Evolutionary conservation across 345 rosid species (phyloP).

Genomic region (Lepidium aucheri): DNA sequence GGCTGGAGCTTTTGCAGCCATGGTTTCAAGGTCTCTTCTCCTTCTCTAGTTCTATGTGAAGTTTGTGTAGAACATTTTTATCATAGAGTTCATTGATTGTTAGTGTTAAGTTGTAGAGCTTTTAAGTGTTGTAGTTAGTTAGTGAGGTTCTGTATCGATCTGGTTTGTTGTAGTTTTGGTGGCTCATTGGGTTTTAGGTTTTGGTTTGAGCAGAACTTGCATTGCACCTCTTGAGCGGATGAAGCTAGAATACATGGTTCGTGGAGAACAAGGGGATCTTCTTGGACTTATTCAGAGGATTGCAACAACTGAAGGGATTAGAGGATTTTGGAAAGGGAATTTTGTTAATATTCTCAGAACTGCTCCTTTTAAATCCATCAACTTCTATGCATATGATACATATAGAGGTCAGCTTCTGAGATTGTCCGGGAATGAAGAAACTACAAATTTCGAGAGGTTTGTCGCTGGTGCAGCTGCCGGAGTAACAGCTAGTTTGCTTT

Average conservation of each 20-base stretch:
- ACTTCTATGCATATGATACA: conserved; percentile 67
- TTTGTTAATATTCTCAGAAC: conserved; percentile 61
- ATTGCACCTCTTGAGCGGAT: conserved; percentile 75
- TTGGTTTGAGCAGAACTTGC: conserved; percentile 49
- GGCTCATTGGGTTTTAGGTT: conserved; percentile 25
- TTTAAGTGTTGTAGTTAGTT: background rate
- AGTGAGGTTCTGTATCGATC: background rate
- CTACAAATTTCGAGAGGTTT: conserved; percentile 62
- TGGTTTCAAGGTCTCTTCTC: conserved; percentile 59
- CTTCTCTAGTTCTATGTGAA: background rate
- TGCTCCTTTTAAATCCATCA: conserved; percentile 72
- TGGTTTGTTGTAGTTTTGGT: conserved; percentile 15
- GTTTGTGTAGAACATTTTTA: background rate
- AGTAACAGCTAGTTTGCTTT: conserved; percentile 58
- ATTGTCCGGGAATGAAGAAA: conserved; percentile 49
- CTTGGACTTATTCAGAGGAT: conserved; percentile 44
- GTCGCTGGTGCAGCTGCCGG: conserved; percentile 80
- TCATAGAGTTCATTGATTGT: background rate
- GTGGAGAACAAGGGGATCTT: conserved; percentile 53
- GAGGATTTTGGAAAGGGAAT: conserved; percentile 78
- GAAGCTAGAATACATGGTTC: conserved; percentile 70
- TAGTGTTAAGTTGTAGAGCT: conserved; percentile 2
- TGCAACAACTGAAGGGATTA: conserved; percentile 51
- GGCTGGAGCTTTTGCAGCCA: conserved; percentile 80
- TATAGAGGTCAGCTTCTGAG: conserved; percentile 58